Evolutionary conservation across 1,139 yeast genomes (phyloP).

Genomic region (Scheffersomyces segobiensis): DNA sequence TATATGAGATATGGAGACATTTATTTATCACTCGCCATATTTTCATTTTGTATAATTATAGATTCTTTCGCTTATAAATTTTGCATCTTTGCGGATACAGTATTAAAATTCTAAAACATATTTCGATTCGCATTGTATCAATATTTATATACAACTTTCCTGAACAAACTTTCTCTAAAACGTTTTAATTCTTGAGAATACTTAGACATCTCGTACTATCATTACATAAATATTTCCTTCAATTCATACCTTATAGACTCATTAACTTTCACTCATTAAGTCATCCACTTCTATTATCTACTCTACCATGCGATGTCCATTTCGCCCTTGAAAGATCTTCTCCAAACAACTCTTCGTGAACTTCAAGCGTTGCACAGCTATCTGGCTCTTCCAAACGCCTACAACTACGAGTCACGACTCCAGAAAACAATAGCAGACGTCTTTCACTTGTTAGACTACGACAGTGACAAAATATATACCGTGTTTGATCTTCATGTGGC

Average conservation of each 20-base stretch:
- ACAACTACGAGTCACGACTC: constrained; percentile 18
- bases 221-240: not conserved
- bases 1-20: not conserved
- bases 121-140: not conserved
- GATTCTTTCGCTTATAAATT: not conserved
- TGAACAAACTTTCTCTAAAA: too few relatives aligned
- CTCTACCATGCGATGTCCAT: not conserved
- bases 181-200: not conserved
- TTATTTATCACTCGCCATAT: too few relatives aligned
- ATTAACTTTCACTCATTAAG: too few relatives aligned
- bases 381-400: not conserved
- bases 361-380: constrained; percentile 21
- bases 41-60: not conserved
- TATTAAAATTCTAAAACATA: not conserved
- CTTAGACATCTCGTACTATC: not conserved
- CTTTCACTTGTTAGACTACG: constrained; percentile 17
- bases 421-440: constrained; percentile 14
- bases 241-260: not conserved
- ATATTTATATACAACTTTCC: too few relatives aligned
- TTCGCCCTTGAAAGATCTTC: constrained; percentile 15
- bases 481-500: constrained; percentile 10
- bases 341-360: constrained; percentile 24
- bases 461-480: constrained; percentile 11
- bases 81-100: not conserved
- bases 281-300: not conserved